Conservation (phyloP, 257 asterid genomes). For the Ligustrum vulgare region DNA sequence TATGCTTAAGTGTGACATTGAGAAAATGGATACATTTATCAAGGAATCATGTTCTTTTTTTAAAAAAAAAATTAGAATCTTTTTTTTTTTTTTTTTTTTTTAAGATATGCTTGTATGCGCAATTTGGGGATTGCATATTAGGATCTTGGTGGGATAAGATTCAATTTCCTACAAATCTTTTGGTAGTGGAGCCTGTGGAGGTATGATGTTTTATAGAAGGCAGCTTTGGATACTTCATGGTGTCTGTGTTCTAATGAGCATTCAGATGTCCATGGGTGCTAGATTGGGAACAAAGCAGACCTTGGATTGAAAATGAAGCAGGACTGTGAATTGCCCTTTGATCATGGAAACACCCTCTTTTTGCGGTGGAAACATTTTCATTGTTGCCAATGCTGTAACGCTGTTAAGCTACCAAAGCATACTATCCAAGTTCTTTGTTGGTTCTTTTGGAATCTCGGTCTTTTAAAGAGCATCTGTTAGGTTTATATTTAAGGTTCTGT, state of each 20-base stretch:
- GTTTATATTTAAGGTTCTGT: constrained; percentile 34
- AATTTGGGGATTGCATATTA: constrained; percentile 81
- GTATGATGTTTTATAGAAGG: constrained; percentile 76
- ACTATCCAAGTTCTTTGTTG: constrained; percentile 35
- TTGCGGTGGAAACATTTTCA: constrained; percentile 52
- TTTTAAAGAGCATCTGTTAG: constrained; percentile 34
- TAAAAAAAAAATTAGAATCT: constrained; percentile 46
- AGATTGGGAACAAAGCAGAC: constrained; percentile 76
- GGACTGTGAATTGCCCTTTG: constrained; percentile 69
- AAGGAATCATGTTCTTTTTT: constrained; percentile 24
- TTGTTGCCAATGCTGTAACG: constrained; percentile 36
- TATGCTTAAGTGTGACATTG: constrained; percentile 20
- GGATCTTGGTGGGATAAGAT: constrained; percentile 72
- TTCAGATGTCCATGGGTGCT: constrained; percentile 89
- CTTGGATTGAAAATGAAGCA: constrained; percentile 79
- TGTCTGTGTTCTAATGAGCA: constrained; percentile 81
- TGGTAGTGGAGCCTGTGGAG: constrained; percentile 88
- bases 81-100: constrained; percentile 48
- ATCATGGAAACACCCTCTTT: constrained; percentile 52
- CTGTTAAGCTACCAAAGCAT: constrained; percentile 42
- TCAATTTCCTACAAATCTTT: constrained; percentile 67
- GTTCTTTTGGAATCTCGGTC: constrained; percentile 49
- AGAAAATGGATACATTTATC: constrained; percentile 23
- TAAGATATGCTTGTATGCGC: constrained; percentile 80
- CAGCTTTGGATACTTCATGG: constrained; percentile 67